Evolutionary conservation across 2,329 filamentous ascomycete genomes (phyloP), one percentile per base, ranked within the genome.

Genomic region (Monilinia polystroma): DNA sequence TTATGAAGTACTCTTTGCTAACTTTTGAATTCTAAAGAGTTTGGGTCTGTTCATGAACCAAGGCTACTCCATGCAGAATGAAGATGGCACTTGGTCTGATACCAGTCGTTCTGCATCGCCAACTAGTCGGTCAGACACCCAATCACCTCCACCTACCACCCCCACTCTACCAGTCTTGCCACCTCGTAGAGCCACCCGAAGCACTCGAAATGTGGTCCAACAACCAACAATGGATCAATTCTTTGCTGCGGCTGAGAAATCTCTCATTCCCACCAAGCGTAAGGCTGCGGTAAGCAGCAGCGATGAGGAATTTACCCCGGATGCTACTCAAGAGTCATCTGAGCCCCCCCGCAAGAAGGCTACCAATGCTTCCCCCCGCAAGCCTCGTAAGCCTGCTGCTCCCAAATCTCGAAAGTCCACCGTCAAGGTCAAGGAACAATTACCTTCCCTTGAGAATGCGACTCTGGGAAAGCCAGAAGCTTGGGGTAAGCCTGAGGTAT

Each of bases 401-500:
- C 5, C 26, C 20, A 47, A 32, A 35, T 10, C 26, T 16, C 57
- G 29, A 26, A 60, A 38, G 23, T 16, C 29, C 1, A 4, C 47
- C 11, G 10, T 45, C 20, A 62, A 51, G n/a, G 14, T 3, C 2
- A 62, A 62, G 47, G 45, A 52, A 20, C 14, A 23, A 38, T 32
- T 51, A 26, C 58, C 58, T 51, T 60, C 57, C 0, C 29, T 60
- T 2, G 60, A 62, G 20, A 68, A 66, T 3, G 18, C 26, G 23
- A 65, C 55, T 16, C n/a, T 57, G 7, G 65, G 26, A n/a, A 75
- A 73, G 54, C 71, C 72, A 4, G 67, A 72, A 4, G 69, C 73
- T 6, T 66, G 68, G 57, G 72, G 71, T 2, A 16, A 70, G n/a
- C 85, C 85, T 8, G 76, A 78, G 14, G 82, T 86, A 0, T 90